Evolutionary conservation across 2,329 filamentous ascomycete species (phyloP).

Genomic region (Metarhizium anisopliae): DNA sequence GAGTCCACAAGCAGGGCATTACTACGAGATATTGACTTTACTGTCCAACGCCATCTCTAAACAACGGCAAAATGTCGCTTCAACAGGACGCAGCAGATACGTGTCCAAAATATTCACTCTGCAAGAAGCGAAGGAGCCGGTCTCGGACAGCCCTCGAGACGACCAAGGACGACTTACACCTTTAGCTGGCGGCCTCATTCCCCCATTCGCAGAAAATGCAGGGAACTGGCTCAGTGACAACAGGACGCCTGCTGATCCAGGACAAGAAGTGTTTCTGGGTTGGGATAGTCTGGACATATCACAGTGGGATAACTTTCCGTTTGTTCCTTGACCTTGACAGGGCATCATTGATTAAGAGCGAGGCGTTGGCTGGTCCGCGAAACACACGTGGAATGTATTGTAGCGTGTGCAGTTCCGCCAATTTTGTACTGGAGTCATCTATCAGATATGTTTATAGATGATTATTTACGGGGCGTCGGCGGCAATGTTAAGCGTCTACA

Average conservation of each 20-base stretch:
- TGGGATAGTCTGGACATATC: conserved; percentile 22
- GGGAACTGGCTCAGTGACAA: conserved; percentile 6
- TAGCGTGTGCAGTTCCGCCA: no score
- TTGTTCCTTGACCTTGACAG: conserved; percentile 1
- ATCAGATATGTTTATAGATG: no score
- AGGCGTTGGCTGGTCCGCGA: background rate
- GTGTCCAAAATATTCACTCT: conserved; percentile 18
- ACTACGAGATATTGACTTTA: conserved; percentile 43
- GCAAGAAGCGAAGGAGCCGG: background rate
- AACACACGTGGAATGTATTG: no score
- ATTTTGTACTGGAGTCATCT: no score
- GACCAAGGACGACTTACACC: background rate
- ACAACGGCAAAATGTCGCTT: conserved; percentile 21
- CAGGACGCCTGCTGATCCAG: conserved; percentile 1
- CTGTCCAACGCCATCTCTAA: conserved; percentile 35
- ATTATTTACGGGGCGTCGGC: no score
- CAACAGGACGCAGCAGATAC: conserved; percentile 16
- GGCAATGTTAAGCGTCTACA: no score
- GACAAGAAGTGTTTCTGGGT: conserved; percentile 13
- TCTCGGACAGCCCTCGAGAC: background rate
- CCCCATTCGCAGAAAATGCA: conserved; percentile 2
- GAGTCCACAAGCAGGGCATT: conserved; percentile 48
- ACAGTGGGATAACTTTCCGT: conserved; percentile 24
- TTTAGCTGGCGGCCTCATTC: background rate
- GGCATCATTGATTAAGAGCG: background rate